Evolutionary conservation across 768 basidiomycete species (phyloP).

Genomic region (Naganishia randhawae): DNA sequence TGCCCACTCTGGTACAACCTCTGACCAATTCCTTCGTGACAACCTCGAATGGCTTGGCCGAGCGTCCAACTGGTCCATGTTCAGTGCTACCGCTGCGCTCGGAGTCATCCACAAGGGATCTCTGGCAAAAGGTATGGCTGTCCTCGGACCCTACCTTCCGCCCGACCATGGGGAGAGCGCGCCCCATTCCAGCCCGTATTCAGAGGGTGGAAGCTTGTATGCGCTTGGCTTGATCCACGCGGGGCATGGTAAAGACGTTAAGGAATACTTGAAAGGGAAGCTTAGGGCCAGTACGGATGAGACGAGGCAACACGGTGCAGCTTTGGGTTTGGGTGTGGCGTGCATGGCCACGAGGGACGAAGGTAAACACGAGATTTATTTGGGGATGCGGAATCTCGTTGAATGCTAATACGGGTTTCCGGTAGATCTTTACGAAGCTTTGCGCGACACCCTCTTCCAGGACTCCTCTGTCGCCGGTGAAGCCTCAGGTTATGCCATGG

Average conservation of each 20-base stretch:
- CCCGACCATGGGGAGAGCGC: conserved; percentile 59
- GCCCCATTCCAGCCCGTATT: conserved; percentile 78
- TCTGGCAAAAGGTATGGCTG: conserved; percentile 84
- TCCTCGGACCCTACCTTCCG: conserved; percentile 91
- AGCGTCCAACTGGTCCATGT: conserved; percentile 97
- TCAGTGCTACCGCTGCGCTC: conserved; percentile 91
- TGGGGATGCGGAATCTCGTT: not conserved
- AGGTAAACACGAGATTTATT: conserved; percentile 38
- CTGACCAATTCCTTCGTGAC: conserved; percentile 85
- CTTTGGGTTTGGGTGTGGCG: conserved; percentile 90
- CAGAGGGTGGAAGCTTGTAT: conserved; percentile 93
- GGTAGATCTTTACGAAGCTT: conserved; percentile 79
- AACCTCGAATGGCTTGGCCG: conserved; percentile 95
- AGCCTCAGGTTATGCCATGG: conserved; percentile 95
- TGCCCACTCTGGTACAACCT: conserved; percentile 96
- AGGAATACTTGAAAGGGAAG: conserved; percentile 72
- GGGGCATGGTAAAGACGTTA: conserved; percentile 72
- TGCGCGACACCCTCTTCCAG: conserved; percentile 81
- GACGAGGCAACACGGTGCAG: conserved; percentile 94
- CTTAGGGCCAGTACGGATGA: conserved; percentile 70
- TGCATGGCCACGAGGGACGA: conserved; percentile 86
- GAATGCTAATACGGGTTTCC: not conserved
- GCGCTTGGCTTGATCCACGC: conserved; percentile 93
- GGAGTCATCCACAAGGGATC: conserved; percentile 98
- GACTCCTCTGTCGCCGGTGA: conserved; percentile 96